Evolutionary conservation across 768 basidiomycete genomes (phyloP), one percentile per base, ranked within the genome.

Genomic region (Obba rivulosa): DNA sequence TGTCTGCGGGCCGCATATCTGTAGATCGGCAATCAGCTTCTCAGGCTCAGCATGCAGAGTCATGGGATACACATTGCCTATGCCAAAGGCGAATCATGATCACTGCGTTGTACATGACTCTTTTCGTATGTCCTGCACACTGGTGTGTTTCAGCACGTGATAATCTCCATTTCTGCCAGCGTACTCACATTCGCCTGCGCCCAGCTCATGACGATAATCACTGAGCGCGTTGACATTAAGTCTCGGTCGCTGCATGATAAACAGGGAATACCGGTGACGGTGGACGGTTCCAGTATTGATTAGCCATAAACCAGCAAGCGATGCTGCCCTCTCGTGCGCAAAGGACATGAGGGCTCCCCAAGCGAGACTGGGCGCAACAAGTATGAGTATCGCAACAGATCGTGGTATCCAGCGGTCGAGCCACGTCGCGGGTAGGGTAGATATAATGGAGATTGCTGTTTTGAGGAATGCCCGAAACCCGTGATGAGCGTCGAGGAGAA

Each of bases 1-100:
- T 34, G 43, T 45, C 24, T 45, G 43, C 10, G 43, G 43, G 4
- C 43, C 43, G 24, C 43, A 45, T 3, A 45, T 45, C 43, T 45
- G 41, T 43, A 9, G 18, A 4, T 4, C 17, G 8, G n/a, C 16
- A 20, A 20, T 20, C 8, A 20, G 23, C 41, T 20, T 28, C 16
- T 13, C n/a, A 9, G 31, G 23, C 28, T 28, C 17, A 17, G 8
- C 43, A 14, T 16, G 11, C 10, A 22, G 21, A 39, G 38, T 7
- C n/a, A 16, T 9, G 17, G 10, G 4, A 45, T 28, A 17, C 24
- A 45, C 43, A 25, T 45, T 45, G 4, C 43, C 43, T 3, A 45
- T 34, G 10, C 43, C 43, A 22, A 45, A 45, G 3, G 43, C 43
- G 31, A 45, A 13, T n/a, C 22, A 34, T 45, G 7, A 45, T 34